phyloP scores from a whole-genome alignment of 2,329 filamentous ascomycete species.

The Pyrenochaeta sp. region DNA sequence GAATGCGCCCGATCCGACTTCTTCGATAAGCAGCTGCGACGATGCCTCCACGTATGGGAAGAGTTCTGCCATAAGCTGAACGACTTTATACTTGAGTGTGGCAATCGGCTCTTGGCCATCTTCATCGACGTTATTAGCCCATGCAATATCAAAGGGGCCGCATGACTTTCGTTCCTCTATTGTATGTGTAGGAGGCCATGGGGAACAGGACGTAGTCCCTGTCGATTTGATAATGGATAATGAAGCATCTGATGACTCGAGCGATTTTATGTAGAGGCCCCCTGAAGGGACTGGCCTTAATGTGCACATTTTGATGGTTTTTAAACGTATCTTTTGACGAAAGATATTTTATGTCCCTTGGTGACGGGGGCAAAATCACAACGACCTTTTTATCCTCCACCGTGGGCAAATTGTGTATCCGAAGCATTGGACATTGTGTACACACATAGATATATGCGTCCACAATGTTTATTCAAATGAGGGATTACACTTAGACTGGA shows the following conservation, averaged over 20 bases:
- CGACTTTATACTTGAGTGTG: slow-evolving; percentile 4
- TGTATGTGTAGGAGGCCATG: neutral
- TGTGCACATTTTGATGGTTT: neutral
- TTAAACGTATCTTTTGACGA: neutral
- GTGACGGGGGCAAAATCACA: neutral
- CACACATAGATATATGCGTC: neutral
- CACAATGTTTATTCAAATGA: too few species aligned
- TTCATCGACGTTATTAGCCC: neutral
- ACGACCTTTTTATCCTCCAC: neutral
- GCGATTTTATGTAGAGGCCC: neutral
- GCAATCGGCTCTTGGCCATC: neutral
- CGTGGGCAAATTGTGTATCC: too few species aligned
- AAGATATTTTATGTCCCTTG: neutral
- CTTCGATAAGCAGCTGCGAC: slow-evolving; percentile 11
- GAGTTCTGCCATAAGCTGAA: slow-evolving; percentile 1
- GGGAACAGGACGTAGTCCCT: neutral
- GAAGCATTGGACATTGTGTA: too few species aligned
- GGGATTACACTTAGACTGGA: too few species aligned
- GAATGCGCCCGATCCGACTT: slow-evolving; percentile 29
- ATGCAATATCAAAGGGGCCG: neutral
- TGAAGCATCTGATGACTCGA: neutral
- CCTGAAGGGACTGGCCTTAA: neutral
- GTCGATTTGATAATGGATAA: neutral
- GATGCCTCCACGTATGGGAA: neutral
- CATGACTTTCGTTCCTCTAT: neutral